Base-by-base conservation (phyloP, 768 basidiomycete genomes). In the Mycena belliarum region DNA sequence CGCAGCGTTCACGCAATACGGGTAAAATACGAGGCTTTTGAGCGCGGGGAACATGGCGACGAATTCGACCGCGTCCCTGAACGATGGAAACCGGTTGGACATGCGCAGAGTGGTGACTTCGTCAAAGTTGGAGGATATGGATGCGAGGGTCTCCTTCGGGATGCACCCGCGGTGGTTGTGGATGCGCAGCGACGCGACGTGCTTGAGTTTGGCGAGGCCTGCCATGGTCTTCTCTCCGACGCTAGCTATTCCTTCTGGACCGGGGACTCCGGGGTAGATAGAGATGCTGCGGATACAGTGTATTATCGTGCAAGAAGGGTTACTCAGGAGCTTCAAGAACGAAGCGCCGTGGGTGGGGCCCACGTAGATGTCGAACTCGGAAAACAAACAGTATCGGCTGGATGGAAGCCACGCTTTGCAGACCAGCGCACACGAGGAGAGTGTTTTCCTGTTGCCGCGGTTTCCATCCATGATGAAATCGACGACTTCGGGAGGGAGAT, bases 291-390 rank as follows among this genome's bases (percentile, higher is more conserved):
- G 53, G 18, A 55, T 55, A 21, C 53, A 55, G 28, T 54, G 40
- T 12, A 54, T 24, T n/a, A 54, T 28, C 23, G 53, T 54, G 53
- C 53, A 55, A 6, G 48, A 26, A 1, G 53, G 53, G 26, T 55
- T 35, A 11, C 18, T 26, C 21, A 55, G 24, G 46, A 55, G 53
- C 18, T 48, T 48, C 53, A 55, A 21, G 20, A 55, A 55, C 26
- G 45, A 40, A 10, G 26, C 28, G 0, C 53, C 53, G 28, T 40
- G 37, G 37, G 9, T 29, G 37, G 40, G 54, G 3, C 47, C 54
- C 5, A 55, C 46, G 40, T 48, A 55, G 12, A 55, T 29, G 20
- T 55, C 53, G 38, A 55, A 55, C 16, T 55, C 53, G n/a, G 53
- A 48, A 28, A 55, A 55, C 32, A 55, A 33, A 25, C 40, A 37